Percentiles rank a stretch among this genome's conserved stretches.
Conservation (phyloP, 352 stramenopile species). For the Phytophthora foliorum region DNA sequence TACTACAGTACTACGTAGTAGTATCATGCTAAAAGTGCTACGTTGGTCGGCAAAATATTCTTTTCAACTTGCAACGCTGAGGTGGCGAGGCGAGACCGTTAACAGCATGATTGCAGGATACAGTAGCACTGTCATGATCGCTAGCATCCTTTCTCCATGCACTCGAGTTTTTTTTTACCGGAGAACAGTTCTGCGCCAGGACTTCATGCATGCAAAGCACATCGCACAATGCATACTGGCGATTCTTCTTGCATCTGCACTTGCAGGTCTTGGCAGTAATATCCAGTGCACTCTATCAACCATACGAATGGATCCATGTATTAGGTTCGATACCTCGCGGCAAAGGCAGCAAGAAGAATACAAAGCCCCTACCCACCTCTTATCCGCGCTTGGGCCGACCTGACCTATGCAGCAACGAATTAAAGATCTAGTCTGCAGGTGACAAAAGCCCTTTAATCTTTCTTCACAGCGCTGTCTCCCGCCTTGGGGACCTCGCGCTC, state of each 20-base stretch:
- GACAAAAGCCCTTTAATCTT: slow-evolving; percentile 30
- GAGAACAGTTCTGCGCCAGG: no score
- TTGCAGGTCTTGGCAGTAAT: neutral
- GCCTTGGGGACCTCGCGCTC: slow-evolving; percentile 15
- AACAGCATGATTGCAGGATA: no score
- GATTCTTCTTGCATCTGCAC: neutral
- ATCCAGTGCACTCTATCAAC: neutral
- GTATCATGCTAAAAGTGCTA: neutral
- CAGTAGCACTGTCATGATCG: no score
- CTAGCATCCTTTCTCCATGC: no score
- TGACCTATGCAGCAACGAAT: slow-evolving; percentile 37
- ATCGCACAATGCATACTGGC: no score
- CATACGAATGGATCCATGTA: slow-evolving; percentile 40
- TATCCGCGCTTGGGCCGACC: slow-evolving; percentile 8
- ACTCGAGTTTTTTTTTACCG: no score
- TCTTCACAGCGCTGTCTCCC: slow-evolving; percentile 33
- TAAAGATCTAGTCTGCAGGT: slow-evolving; percentile 34
- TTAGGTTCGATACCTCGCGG: slow-evolving; percentile 32
- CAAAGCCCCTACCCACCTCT: slow-evolving; percentile 16
- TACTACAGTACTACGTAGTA: no score
- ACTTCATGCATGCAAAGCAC: no score
- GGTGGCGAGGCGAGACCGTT: no score
- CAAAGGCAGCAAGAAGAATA: slow-evolving; percentile 27
- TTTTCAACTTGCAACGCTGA: neutral
- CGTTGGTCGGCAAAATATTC: neutral